Base-by-base conservation (phyloP, 108 stramenopile species). In the Cyclotella choctawhatcheeana region DNA sequence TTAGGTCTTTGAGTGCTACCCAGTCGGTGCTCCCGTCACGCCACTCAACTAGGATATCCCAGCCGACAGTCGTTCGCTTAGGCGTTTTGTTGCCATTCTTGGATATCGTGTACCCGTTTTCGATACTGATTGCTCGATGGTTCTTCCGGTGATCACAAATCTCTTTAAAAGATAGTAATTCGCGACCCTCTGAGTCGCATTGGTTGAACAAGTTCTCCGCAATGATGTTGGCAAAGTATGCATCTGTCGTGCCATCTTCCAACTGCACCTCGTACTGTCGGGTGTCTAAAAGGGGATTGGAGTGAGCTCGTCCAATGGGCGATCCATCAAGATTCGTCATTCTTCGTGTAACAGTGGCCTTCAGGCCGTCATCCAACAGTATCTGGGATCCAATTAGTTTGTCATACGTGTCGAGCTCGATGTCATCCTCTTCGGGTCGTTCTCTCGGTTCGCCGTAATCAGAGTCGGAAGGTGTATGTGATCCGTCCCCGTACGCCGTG, bases 241-340 rank as follows among this genome's bases (percentile, higher is more conserved):
- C 40, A 8, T 76, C 63, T 0, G 35, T 31, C 0, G 55, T 43
- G 0, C 84, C 84, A 48, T 85, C 84, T n/a, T 64, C 48, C 0
- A 82, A 61, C 40, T 67, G 61, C 4, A 81, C 77, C 14, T 75
- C 71, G 37, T 84, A 82, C 14, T 67, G 17, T 35, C 73, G 13
- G 0, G 74, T 77, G 37, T 88, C 79, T 0, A 85, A 58, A 25
- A 85, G 29, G 0, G 84, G 82, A 27, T 83, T 88, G 1, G 13
- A 10, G 64, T 81, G 66, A 4, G 66, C 44, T 25, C 8, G 33
- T 2, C 86, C 86, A 0, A 64, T 64, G 0, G 60, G 60, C 17
- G 20, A 37, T 12, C 71, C 60, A 0, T 30, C 32, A 1, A 47
- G 18, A 21, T 61, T 37, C 2, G 50, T 60, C 2, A 8, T 13